Percentiles rank a stretch among this genome's conserved stretches.
Evolutionary conservation across 768 basidiomycete species (phyloP).

Genomic region (Rhizopogon roseolus): DNA sequence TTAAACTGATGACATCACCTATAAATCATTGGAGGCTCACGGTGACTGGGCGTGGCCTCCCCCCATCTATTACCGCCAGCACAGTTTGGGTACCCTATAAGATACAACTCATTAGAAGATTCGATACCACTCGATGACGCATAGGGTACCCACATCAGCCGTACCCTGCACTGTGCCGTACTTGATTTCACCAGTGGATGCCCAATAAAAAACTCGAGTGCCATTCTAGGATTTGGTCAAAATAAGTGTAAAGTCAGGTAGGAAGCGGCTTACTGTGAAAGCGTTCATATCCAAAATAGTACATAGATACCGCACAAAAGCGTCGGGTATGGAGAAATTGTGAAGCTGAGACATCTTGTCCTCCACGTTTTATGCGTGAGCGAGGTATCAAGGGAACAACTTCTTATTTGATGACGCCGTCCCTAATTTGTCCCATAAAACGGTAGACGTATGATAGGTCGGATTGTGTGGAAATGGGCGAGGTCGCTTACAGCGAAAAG

Average conservation of each 20-base stretch:
- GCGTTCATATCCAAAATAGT: conserved; percentile 76
- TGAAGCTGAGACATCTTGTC: conserved; percentile 7
- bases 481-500: conserved; percentile 10
- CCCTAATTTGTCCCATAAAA: no score
- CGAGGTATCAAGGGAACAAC: conserved; percentile 14
- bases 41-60: conserved; percentile 45
- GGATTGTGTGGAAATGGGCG: conserved; percentile 24
- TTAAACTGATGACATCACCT: conserved; percentile 1
- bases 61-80: conserved; percentile 44
- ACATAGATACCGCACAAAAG: conserved; percentile 19
- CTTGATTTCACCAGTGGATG: conserved; percentile 45
- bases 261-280: conserved; percentile 45
- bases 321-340: conserved; percentile 10
- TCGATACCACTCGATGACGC: background rate
- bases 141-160: conserved; percentile 45
- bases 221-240: conserved; percentile 44
- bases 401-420: conserved; percentile 14
- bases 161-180: conserved; percentile 56
- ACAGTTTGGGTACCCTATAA: conserved; percentile 60
- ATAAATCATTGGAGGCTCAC: conserved; percentile 34
- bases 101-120: conserved; percentile 6
- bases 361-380: conserved; percentile 11
- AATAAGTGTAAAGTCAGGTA: conserved; percentile 1
- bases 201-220: conserved; percentile 68
- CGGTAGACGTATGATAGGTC: conserved; percentile 6